Percentiles rank a stretch among this genome's conserved stretches.
phyloP scores from a whole-genome alignment of 1,139 yeast species.

The Martiniozyma asiatica region DNA sequence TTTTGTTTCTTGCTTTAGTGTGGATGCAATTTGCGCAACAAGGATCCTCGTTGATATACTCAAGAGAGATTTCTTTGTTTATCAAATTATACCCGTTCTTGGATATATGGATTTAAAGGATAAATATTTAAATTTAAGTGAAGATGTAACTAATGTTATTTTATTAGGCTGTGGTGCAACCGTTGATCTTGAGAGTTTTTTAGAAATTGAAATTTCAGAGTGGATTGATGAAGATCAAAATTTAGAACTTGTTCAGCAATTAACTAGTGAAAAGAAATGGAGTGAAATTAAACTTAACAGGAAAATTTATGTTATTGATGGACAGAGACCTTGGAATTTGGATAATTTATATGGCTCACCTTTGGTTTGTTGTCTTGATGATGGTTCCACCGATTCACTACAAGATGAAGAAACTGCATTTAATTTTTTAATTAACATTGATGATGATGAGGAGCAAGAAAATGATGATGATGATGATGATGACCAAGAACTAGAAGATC shows the following conservation, averaged over 20 bases:
- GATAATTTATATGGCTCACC: slow-evolving; percentile 84
- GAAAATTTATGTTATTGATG: slow-evolving; percentile 72
- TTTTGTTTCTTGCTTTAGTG: slow-evolving; percentile 81
- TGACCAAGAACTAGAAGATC: slow-evolving; percentile 18
- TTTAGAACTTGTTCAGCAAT: slow-evolving; percentile 3
- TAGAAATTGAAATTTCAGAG: slow-evolving; percentile 51
- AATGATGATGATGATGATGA: slow-evolving; percentile 24
- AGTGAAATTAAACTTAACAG: slow-evolving; percentile 25
- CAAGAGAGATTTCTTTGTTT: slow-evolving; percentile 74
- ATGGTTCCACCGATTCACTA: slow-evolving; percentile 60
- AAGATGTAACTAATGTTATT: slow-evolving; percentile 65
- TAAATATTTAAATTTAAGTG: slow-evolving; percentile 56
- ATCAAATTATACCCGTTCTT: slow-evolving; percentile 85
- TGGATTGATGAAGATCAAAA: slow-evolving; percentile 22
- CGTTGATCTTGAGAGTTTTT: slow-evolving; percentile 71
- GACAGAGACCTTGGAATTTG: slow-evolving; percentile 92
- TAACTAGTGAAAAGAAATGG: slow-evolving; percentile 5
- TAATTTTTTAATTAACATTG: slow-evolving; percentile 30
- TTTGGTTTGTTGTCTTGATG: slow-evolving; percentile 77
- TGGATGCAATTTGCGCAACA: slow-evolving; percentile 88
- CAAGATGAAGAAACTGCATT: slow-evolving; percentile 45
- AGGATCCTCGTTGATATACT: slow-evolving; percentile 60
- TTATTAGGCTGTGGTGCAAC: slow-evolving; percentile 93
- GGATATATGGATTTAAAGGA: slow-evolving; percentile 71
- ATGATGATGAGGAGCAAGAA: slow-evolving; percentile 27